phyloP scores from a whole-genome alignment of 257 asterid species.

The Thymus quinquecostatus region DNA sequence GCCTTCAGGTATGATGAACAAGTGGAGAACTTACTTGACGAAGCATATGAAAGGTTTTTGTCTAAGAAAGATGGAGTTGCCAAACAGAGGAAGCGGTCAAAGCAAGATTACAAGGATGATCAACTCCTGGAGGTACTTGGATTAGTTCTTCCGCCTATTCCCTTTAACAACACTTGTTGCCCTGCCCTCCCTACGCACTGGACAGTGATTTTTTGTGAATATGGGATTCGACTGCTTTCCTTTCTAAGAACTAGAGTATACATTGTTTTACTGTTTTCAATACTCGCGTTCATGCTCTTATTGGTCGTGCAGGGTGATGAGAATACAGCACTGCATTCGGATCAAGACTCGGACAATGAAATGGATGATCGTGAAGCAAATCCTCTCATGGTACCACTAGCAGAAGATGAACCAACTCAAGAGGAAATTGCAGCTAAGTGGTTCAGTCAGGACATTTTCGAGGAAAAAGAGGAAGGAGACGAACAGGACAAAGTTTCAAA shows the following conservation, averaged over 20 bases:
- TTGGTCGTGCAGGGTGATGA: conserved; percentile 54
- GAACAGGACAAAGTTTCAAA: neutral
- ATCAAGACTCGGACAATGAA: conserved; percentile 75
- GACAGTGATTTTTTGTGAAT: neutral
- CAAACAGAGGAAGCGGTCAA: conserved; percentile 80
- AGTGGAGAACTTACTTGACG: conserved; percentile 73
- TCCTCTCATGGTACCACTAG: conserved; percentile 79
- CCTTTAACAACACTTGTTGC: neutral
- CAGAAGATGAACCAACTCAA: conserved; percentile 65
- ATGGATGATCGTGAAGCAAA: conserved; percentile 56
- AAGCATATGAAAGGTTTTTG: conserved; percentile 72
- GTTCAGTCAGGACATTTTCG: conserved; percentile 92
- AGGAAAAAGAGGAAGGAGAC: conserved; percentile 62
- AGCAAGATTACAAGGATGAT: conserved; percentile 57
- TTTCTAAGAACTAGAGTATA: neutral
- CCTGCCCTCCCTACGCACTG: neutral
- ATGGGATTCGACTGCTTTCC: neutral
- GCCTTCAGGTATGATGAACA: conserved; percentile 71
- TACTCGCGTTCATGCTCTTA: neutral
- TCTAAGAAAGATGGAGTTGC: conserved; percentile 81
- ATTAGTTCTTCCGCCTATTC: conserved; percentile 4
- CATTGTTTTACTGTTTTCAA: neutral
- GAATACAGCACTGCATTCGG: conserved; percentile 46
- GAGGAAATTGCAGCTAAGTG: conserved; percentile 82
- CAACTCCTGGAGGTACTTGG: conserved; percentile 61